Conservation (phyloP, 225 moss, liverwort and hornwort genomes). For the Polytrichum commune region DNA sequence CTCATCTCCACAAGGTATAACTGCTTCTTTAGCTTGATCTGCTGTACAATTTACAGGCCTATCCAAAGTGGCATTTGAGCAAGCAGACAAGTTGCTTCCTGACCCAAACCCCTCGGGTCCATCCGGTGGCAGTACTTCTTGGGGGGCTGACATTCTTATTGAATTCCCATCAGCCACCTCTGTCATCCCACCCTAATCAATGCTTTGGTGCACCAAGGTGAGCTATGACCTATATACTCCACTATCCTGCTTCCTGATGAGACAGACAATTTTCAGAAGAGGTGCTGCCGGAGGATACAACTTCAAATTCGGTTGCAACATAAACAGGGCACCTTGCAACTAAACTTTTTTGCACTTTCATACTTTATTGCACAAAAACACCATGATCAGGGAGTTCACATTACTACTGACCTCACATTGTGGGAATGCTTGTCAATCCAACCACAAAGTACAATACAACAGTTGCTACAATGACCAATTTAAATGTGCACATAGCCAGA, state of each 20-base stretch:
- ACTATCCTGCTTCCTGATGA: slow-evolving; percentile 1
- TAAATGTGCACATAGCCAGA: background rate
- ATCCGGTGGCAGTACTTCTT: slow-evolving; percentile 24
- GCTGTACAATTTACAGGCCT: background rate
- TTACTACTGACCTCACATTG: background rate
- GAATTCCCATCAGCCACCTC: slow-evolving; percentile 50
- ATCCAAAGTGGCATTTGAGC: slow-evolving; percentile 21
- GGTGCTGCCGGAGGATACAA: background rate
- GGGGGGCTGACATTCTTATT: slow-evolving; percentile 45
- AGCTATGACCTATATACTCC: no score
- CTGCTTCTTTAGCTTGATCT: slow-evolving; percentile 2
- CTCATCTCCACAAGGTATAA: slow-evolving; percentile 5
- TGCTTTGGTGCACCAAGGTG: background rate
- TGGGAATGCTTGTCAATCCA: background rate
- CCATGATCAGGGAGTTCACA: no score
- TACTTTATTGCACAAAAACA: no score
- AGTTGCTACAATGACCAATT: background rate
- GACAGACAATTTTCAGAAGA: background rate
- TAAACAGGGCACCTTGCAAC: background rate
- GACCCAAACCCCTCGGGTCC: slow-evolving; percentile 24
- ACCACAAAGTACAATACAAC: background rate
- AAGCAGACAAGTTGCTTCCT: slow-evolving; percentile 18
- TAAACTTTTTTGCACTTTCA: background rate
- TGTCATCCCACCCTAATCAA: slow-evolving; percentile 41
- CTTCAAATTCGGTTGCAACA: background rate